Evolutionary conservation across 2,329 filamentous ascomycete species (phyloP).

Genomic region (Neurospora crassa): DNA sequence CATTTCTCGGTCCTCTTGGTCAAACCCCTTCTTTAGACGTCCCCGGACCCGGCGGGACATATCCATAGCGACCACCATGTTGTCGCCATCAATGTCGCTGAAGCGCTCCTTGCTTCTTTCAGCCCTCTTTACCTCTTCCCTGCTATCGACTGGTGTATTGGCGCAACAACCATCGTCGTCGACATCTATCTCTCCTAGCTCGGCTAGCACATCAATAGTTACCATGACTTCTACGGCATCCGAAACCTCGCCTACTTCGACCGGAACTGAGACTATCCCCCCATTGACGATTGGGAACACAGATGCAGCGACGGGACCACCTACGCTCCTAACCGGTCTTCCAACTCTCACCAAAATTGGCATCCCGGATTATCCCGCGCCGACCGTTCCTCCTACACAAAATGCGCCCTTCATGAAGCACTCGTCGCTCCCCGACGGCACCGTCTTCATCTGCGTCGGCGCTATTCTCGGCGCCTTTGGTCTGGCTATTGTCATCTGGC

Average conservation of each 20-base stretch:
- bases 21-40: neutral
- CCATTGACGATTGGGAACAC: neutral
- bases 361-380: constrained; percentile 54
- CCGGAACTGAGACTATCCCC: constrained; percentile 14
- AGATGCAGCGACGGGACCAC: constrained; percentile 8
- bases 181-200: neutral
- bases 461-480: constrained; percentile 78
- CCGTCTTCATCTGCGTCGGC: constrained; percentile 91
- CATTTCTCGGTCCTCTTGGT: neutral
- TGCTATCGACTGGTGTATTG: constrained; percentile 9
- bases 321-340: constrained; percentile 21
- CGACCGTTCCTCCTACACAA: constrained; percentile 71
- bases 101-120: constrained; percentile 25
- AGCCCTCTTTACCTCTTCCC: constrained; percentile 16
- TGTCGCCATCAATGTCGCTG: constrained; percentile 20
- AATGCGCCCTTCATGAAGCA: constrained; percentile 88
- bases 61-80: constrained; percentile 20
- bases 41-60: neutral
- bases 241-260: constrained; percentile 15
- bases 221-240: constrained; percentile 7
- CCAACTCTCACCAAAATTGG: constrained; percentile 32
- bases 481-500: constrained; percentile 77
- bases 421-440: constrained; percentile 78
- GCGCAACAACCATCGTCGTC: constrained; percentile 16
- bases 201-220: neutral